phyloP scores from a whole-genome alignment of 2,329 filamentous ascomycete species.

The Sporothrix schenckii region DNA sequence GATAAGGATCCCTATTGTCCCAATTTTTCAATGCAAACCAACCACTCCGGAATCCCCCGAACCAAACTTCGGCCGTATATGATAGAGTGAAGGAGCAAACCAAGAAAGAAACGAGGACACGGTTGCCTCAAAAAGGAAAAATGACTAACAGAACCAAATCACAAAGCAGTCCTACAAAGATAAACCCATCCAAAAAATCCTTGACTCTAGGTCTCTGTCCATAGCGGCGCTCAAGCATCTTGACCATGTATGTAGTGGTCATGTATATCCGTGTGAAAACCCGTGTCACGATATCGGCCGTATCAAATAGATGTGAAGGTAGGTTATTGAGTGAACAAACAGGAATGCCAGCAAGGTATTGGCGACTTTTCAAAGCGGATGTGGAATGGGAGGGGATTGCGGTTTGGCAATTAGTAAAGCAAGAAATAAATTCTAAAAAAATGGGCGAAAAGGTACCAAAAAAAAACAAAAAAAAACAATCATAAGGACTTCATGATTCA shows the following conservation, averaged over 20 bases:
- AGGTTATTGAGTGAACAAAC: background rate
- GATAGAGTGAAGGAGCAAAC: too few species aligned
- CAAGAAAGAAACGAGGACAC: too few species aligned
- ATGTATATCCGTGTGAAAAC: background rate
- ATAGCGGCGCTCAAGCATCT: background rate
- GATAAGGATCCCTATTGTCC: too few species aligned
- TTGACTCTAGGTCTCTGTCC: background rate
- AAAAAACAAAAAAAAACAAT: background rate
- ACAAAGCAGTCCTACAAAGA: background rate
- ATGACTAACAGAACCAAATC: background rate
- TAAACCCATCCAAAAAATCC: background rate
- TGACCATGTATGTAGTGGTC: background rate
- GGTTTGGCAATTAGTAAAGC: background rate
- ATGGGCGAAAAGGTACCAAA: background rate
- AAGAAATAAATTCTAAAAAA: constrained; percentile 1
- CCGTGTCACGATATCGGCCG: background rate
- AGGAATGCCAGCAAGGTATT: background rate
- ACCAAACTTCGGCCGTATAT: too few species aligned
- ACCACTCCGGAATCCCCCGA: too few species aligned
- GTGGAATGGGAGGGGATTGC: background rate
- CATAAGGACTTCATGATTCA: background rate
- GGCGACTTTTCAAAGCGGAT: background rate
- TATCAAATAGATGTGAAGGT: background rate
- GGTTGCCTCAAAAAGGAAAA: background rate
- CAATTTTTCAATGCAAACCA: too few species aligned